Conservation (phyloP, 345 rosid species). For the Dovyalis caffra region DNA sequence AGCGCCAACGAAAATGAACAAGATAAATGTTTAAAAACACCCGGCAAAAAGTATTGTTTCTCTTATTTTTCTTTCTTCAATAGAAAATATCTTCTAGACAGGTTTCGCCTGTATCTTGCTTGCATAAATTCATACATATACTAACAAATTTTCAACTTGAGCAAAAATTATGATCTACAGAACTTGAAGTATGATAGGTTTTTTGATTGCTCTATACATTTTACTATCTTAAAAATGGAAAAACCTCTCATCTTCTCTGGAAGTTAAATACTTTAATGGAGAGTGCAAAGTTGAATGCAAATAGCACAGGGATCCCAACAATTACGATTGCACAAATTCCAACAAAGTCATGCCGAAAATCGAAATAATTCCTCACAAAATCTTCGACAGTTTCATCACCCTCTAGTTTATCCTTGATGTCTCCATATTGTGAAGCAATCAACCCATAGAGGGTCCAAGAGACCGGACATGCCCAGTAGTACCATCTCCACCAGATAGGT, state of each 20-base stretch:
- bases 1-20: too few relatives aligned
- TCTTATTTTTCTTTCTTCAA: too few relatives aligned
- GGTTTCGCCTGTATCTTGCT: not conserved
- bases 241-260: slow-evolving; percentile 49
- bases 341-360: slow-evolving; percentile 52
- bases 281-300: slow-evolving; percentile 67
- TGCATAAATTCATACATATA: too few relatives aligned
- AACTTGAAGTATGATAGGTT: not conserved
- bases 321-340: slow-evolving; percentile 49
- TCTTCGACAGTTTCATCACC: slow-evolving; percentile 51
- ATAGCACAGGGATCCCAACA: slow-evolving; percentile 47
- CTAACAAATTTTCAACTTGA: not conserved
- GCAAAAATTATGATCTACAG: not conserved
- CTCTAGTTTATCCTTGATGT: slow-evolving; percentile 34
- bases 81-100: not conserved
- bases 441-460: slow-evolving; percentile 61
- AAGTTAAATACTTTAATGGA: slow-evolving; percentile 74
- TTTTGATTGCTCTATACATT: not conserved
- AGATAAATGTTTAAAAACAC: too few relatives aligned
- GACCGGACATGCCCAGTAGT: slow-evolving; percentile 53
- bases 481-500: slow-evolving; percentile 78
- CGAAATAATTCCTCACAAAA: slow-evolving; percentile 54
- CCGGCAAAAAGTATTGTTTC: too few relatives aligned
- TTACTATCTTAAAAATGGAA: not conserved
- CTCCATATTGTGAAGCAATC: slow-evolving; percentile 54